Conservation (phyloP, 352 stramenopile genomes). For the Aphanomyces invadans region DNA sequence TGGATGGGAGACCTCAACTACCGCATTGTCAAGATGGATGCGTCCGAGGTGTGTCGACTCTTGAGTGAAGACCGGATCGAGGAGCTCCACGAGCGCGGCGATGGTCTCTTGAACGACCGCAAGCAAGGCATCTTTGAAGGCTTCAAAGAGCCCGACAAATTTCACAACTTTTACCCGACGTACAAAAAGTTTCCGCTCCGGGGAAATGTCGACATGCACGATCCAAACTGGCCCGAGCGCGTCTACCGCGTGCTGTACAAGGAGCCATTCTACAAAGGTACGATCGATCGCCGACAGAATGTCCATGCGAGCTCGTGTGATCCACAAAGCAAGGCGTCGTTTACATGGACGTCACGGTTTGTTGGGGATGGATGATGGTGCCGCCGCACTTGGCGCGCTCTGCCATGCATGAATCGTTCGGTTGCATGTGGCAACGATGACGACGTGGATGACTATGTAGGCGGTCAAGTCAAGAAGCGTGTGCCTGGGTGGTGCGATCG, state of each 20-base stretch:
- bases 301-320: neutral
- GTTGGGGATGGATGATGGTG: too few relatives aligned
- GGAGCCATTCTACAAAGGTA: conserved; percentile 81
- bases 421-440: neutral
- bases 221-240: conserved; percentile 57
- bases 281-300: neutral
- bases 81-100: conserved; percentile 79
- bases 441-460: neutral
- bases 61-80: conserved; percentile 63
- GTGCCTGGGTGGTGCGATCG: conserved; percentile 82
- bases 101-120: conserved; percentile 73
- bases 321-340: too few relatives aligned
- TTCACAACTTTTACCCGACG: conserved; percentile 82
- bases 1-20: conserved; percentile 89
- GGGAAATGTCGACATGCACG: conserved; percentile 47
- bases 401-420: neutral
- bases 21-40: conserved; percentile 65
- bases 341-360: too few relatives aligned
- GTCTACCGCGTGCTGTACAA: conserved; percentile 82
- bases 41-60: conserved; percentile 70
- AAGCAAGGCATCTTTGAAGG: conserved; percentile 69
- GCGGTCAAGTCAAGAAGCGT: conserved; percentile 83
- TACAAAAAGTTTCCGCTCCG: conserved; percentile 85
- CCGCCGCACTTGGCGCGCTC: too few relatives aligned
- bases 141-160: conserved; percentile 76